phyloP scores from a whole-genome alignment of 805 yeast species.

The Kuraishia molischiana region DNA sequence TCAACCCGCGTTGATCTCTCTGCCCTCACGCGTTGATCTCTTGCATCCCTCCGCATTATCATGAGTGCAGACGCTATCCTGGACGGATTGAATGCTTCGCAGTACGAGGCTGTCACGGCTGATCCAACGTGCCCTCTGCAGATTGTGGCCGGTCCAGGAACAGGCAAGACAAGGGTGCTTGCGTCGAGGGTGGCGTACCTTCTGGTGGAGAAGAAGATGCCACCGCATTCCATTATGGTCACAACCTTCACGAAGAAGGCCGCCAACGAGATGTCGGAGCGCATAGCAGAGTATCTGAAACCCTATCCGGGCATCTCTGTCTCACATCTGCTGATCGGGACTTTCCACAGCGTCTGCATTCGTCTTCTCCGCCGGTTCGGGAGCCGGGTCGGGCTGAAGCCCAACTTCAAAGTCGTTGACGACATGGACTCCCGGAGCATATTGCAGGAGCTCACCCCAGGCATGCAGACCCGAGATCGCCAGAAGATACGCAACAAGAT shows the following conservation, averaged over 20 bases:
- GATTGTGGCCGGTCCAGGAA: constrained; percentile 53
- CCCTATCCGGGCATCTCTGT: constrained; percentile 21
- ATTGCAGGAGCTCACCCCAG: constrained; percentile 28
- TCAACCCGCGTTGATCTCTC: too few relatives aligned
- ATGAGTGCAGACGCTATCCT: too few relatives aligned
- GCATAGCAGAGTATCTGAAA: constrained; percentile 33
- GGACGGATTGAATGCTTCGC: constrained; percentile 34
- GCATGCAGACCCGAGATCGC: constrained; percentile 7
- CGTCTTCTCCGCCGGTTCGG: constrained; percentile 51
- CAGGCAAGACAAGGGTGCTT: constrained; percentile 76
- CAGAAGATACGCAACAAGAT: constrained; percentile 33
- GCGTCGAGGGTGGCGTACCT: constrained; percentile 72
- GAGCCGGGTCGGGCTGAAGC: constrained; percentile 28
- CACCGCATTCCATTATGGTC: constrained; percentile 61
- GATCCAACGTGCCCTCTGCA: constrained; percentile 30
- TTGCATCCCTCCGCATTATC: too few relatives aligned
- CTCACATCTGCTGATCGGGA: constrained; percentile 56
- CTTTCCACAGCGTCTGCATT: constrained; percentile 81
- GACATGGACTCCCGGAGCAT: constrained; percentile 48
- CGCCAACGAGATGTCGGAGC: constrained; percentile 70
- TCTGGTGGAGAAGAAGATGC: constrained; percentile 36
- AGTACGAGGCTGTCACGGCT: constrained; percentile 32
- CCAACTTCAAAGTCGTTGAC: constrained; percentile 46
- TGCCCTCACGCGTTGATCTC: too few relatives aligned
- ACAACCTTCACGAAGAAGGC: constrained; percentile 94